Base-by-base conservation (phyloP, 2,329 filamentous ascomycete genomes). In the Lachnellula arida region DNA sequence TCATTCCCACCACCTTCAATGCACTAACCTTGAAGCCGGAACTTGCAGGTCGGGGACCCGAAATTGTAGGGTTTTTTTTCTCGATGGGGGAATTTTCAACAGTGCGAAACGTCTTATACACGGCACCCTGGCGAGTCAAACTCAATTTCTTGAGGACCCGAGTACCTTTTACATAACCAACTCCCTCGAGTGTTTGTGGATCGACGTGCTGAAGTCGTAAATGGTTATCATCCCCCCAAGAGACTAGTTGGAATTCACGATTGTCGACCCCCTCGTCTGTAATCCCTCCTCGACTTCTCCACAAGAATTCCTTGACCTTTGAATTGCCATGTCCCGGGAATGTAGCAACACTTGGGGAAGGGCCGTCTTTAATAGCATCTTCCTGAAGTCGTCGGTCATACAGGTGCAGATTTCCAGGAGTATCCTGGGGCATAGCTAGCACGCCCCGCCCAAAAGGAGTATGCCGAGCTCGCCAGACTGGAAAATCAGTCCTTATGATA, bases 191-290 rank as follows among this genome's bases (percentile, higher is more conserved):
- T 32, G 85, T 76, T 25, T 84, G 75, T 1, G 82, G 74, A 42
- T 89, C 81, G 19, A 91, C 81, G 48, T 84, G 85, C 68, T 96
- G 89, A 28, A 97, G 77, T 49, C 88, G 86, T 32, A 97, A 76
- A 66, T 91, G 83, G 62, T 88, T 88, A 70, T 97, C 93, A 49
- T 89, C 86, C 25, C 91, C 91, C 92, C 92, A 97, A 0, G 92
- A 92, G 0, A 97, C 89, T 17, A 97, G 78, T 70, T 97, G 92
- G 61, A 96, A 97, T 51, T 97, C 92, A 64, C 93, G 84, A 59
- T 91, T 78, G 65, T 97, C 92, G 46, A 87, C 73, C n/a, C 81
- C 80, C 53, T 90, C 82, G 15, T 83, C 80, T 17, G 78, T 76
- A 37, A 86, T 78, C 15, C 74, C 74, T 39, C 92, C 92, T 54